Base-by-base conservation (phyloP, 2,329 filamentous ascomycete genomes). In the Plenodomus biglobosus region DNA sequence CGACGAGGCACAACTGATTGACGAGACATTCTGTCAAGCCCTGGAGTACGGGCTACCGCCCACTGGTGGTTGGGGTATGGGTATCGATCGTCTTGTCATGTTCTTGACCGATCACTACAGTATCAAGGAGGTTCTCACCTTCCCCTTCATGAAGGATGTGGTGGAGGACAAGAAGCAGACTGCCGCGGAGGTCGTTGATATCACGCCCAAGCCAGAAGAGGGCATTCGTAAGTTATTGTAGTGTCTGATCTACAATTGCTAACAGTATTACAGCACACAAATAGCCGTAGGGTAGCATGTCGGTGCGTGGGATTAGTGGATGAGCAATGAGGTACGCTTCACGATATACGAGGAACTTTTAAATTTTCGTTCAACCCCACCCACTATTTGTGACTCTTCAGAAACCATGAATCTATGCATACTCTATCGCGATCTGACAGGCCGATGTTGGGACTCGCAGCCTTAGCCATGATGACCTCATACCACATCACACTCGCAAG, bases 21-120 rank as follows among this genome's bases (percentile, higher is more conserved):
- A 99, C 64, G 92, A 97, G 82, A 95, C 89, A 64, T 97, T 97
- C 81, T 89, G 91, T 67, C 87, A 87, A 53, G 85, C 88, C 44
- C 83, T 97, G 49, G 94, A 97, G 73, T 94, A 91, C 67, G 90
- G 89, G 60, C 77, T 99, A 8, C 65, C 94, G 5, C 94, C 94
- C 0, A 99, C 94, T 1, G 94, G 90, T 72, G 94, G 94, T 40
- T 99, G 89, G 87, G 94, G 92, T 59, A 90, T 97, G 83, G 94
- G 94, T 57, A 94, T 96, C 60, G 92, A 97, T 77, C 86, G 92
- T 52, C 77, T 95, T 73, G 88, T 91, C 72, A 95, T 95, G 91
- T 95, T 95, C 82, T 77, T 97, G 73, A 96, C 92, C 40, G 85
- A 97, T 75, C 89, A 96, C 77, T 94, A 95, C 78, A 89, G 84